Evolutionary conservation across 768 basidiomycete species (phyloP).

Genomic region (Lactarius deliciosus): DNA sequence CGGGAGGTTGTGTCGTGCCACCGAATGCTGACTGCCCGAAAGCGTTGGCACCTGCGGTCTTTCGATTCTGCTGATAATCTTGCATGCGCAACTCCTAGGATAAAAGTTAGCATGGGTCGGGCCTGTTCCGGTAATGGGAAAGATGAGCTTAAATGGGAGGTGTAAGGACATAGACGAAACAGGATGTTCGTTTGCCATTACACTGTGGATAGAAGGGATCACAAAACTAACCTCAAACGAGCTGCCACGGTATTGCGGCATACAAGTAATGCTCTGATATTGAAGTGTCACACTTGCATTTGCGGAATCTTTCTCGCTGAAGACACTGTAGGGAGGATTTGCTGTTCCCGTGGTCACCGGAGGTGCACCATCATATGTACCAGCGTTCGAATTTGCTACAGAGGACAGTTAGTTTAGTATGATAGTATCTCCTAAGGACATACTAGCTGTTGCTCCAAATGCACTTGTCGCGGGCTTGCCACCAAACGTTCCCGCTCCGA

Average conservation of each 20-base stretch:
- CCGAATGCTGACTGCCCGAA: slow-evolving; percentile 41
- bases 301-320: slow-evolving; percentile 63
- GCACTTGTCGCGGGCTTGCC: slow-evolving; percentile 41
- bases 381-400: slow-evolving; percentile 35
- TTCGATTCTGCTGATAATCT: slow-evolving; percentile 49
- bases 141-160: neutral
- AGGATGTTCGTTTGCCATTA: neutral
- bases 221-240: slow-evolving; percentile 51
- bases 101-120: neutral
- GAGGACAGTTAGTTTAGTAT: slow-evolving; percentile 13
- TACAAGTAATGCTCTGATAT: slow-evolving; percentile 81
- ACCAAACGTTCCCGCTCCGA: slow-evolving; percentile 42
- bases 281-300: slow-evolving; percentile 51
- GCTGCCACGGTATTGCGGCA: slow-evolving; percentile 72
- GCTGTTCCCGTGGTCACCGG: slow-evolving; percentile 69
- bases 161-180: slow-evolving; percentile 10
- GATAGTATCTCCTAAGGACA: slow-evolving; percentile 23
- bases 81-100: slow-evolving; percentile 47
- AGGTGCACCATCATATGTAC: slow-evolving; percentile 42
- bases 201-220: slow-evolving; percentile 15
- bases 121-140: neutral
- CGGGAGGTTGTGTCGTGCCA: slow-evolving; percentile 30
- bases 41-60: slow-evolving; percentile 38
- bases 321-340: slow-evolving; percentile 59
- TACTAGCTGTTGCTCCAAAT: slow-evolving; percentile 45